Conservation (phyloP, 352 stramenopile species). For the Globisporangium middletonii region DNA sequence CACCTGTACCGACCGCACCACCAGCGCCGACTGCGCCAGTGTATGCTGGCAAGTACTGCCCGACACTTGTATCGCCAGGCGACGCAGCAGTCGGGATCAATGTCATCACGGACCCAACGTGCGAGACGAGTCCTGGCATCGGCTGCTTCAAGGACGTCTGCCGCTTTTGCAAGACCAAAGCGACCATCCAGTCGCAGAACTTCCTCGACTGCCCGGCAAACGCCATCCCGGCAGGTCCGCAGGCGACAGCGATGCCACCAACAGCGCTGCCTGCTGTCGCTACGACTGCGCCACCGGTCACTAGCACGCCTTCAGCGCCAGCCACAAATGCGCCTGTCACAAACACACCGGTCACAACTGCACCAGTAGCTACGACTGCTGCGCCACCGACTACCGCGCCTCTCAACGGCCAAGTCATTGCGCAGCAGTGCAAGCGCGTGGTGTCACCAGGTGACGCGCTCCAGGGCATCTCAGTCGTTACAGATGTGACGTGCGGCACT, state of each 20-base stretch:
- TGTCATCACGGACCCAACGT: conserved; percentile 8
- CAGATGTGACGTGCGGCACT: conserved; percentile 3
- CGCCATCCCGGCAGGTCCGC: neutral
- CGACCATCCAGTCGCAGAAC: conserved; percentile 4
- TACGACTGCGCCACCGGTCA: neutral
- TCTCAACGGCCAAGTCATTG: neutral
- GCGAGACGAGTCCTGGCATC: conserved; percentile 2
- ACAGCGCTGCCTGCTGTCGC: neutral
- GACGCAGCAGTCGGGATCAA: conserved; percentile 11
- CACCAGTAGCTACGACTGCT: neutral
- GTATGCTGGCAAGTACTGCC: conserved; percentile 4
- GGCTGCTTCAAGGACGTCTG: conserved; percentile 12
- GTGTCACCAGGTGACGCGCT: conserved; percentile 4
- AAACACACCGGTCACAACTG: neutral
- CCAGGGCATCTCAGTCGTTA: conserved; percentile 7
- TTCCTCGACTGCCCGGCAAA: conserved; percentile 7
- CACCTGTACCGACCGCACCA: neutral
- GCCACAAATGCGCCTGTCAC: neutral
- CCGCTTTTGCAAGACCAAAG: conserved; percentile 12
- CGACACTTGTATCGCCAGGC: neutral
- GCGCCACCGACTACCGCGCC: neutral
- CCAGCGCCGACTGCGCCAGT: neutral
- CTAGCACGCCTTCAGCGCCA: neutral
- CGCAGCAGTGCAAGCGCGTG: neutral
- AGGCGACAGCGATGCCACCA: neutral